These are phyloP conservation scores for Wallemia mellicola DNA, from an alignment of 1,284 basidiomycete species.

Conservation along the genomic window DNA sequence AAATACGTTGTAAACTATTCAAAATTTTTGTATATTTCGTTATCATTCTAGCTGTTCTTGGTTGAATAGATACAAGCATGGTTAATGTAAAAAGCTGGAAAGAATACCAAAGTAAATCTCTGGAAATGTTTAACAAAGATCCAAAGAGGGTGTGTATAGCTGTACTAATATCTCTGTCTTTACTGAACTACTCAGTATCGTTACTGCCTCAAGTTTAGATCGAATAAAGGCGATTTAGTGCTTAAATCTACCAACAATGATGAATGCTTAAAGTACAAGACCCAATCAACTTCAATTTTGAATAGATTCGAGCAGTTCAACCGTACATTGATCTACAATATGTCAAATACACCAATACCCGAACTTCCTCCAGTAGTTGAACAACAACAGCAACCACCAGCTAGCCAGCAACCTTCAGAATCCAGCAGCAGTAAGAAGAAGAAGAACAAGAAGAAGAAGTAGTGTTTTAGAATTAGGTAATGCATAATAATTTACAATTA, in stretches of 20 bases:
- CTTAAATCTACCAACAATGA: neutral
- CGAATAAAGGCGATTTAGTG: neutral
- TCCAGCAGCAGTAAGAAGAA: conserved; percentile 2
- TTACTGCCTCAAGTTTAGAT: neutral
- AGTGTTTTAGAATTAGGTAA: neutral
- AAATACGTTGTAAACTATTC: neutral
- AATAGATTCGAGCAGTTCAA: neutral
- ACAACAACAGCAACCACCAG: too few relatives aligned
- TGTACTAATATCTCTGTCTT: too few relatives aligned
- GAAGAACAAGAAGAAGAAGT: conserved; percentile 1
- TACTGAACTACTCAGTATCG: too few relatives aligned
- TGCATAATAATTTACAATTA: neutral
- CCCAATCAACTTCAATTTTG: neutral
- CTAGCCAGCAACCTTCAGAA: too few relatives aligned
- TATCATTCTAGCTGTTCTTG: neutral
- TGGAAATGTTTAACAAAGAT: neutral
- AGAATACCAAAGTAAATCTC: neutral
- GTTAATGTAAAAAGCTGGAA: neutral
- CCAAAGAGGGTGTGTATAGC: neutral
- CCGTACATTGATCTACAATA: neutral
- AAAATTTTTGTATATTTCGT: neutral
- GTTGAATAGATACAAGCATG: neutral
- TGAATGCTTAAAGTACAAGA: neutral
- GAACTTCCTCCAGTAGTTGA: too few relatives aligned
- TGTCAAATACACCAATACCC: neutral